A percentile compares a stretch with the other conserved stretches of the same genome.
phyloP scores from a whole-genome alignment of 345 rosid species.

The Pistacia atlantica region DNA sequence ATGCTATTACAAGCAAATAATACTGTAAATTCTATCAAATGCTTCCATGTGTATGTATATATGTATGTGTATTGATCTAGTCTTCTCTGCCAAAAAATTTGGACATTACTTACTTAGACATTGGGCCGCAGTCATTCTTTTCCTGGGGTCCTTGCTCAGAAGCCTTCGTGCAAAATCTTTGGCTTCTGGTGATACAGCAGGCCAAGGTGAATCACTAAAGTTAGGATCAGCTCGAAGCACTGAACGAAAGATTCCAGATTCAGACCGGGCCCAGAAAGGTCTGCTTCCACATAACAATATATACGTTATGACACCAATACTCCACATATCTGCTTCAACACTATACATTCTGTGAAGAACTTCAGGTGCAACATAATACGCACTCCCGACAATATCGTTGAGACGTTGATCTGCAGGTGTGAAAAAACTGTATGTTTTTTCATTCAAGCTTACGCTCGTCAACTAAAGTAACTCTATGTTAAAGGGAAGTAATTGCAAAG shows the following conservation, averaged over 20 bases:
- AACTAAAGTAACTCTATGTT: not conserved
- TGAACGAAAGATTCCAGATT: conserved; percentile 95
- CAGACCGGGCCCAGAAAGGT: conserved; percentile 94
- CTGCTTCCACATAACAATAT: conserved; percentile 96
- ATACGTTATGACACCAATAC: conserved; percentile 92
- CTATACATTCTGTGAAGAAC: conserved; percentile 96
- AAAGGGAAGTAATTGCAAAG: not conserved
- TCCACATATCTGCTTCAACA: conserved; percentile 96
- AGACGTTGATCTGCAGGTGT: conserved; percentile 79
- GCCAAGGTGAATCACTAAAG: conserved; percentile 93
- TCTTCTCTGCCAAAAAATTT: not conserved
- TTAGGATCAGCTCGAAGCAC: conserved; percentile 94
- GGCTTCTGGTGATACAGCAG: conserved; percentile 76
- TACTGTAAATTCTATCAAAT: not conserved
- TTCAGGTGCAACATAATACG: conserved; percentile 98
- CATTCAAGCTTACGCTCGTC: conserved; percentile 17
- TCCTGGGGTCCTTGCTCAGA: conserved; percentile 91
- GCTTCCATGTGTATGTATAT: not conserved
- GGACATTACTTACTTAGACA: conserved; percentile 66
- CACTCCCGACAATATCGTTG: conserved; percentile 97
- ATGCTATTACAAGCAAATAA: not conserved
- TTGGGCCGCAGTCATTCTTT: conserved; percentile 97
- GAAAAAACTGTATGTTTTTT: conserved; percentile 21
- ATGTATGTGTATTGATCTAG: not conserved
- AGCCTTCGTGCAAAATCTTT: conserved; percentile 93